Conservation (phyloP, 2,329 filamentous ascomycete species). For the Neopestalotiopsis rosae region DNA sequence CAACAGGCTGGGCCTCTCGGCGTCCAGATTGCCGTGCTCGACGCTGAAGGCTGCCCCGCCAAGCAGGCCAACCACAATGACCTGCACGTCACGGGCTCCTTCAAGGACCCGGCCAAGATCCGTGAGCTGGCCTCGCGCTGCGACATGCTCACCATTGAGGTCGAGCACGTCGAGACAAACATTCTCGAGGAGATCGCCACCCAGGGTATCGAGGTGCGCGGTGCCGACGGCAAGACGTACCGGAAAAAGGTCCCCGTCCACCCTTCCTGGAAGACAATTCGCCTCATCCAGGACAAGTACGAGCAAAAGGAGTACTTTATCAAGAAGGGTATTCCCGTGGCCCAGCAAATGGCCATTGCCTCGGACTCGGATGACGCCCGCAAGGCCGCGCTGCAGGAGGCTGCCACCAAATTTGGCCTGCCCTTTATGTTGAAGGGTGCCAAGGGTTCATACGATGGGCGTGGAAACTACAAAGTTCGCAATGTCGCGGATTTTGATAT, state of each 20-base stretch:
- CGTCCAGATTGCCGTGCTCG: constrained; percentile 79
- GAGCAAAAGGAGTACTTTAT: constrained; percentile 83
- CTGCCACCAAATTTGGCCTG: constrained; percentile 71
- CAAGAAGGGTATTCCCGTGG: constrained; percentile 72
- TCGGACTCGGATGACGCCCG: constrained; percentile 51
- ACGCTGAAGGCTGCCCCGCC: constrained; percentile 77
- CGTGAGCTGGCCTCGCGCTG: constrained; percentile 76
- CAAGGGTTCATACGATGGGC: constrained; percentile 91
- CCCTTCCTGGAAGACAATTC: constrained; percentile 84
- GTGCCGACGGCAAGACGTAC: constrained; percentile 40
- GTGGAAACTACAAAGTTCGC: constrained; percentile 65
- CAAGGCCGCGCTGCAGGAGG: constrained; percentile 64
- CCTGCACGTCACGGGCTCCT: constrained; percentile 82
- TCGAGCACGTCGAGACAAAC: constrained; percentile 92
- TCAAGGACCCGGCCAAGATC: constrained; percentile 82
- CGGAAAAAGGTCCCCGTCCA: constrained; percentile 66
- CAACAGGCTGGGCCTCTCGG: constrained; percentile 81
- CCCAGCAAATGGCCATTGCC: constrained; percentile 70
- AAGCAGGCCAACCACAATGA: constrained; percentile 82
- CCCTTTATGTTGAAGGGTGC: constrained; percentile 93
- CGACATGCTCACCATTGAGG: constrained; percentile 90
- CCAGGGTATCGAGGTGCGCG: constrained; percentile 60
- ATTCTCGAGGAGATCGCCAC: constrained; percentile 83
- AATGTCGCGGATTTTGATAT: constrained; percentile 54
- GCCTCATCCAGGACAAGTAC: constrained; percentile 93